Evolutionary conservation across 495 filamentous ascomycete genomes (phyloP), one percentile per base, ranked within the genome.

Genomic region (Tuber calosporum): DNA sequence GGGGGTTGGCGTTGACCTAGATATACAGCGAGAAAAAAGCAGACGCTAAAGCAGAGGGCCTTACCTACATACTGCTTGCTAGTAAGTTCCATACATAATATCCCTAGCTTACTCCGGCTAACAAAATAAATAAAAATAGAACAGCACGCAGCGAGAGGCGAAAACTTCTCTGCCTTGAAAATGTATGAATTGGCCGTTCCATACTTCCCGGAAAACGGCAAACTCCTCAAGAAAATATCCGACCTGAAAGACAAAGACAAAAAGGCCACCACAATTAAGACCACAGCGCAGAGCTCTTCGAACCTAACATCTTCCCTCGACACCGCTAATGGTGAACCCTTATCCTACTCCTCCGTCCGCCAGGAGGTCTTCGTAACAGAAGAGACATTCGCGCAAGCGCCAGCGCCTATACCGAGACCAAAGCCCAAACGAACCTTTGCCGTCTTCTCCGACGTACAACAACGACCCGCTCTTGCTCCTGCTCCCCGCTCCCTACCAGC

Each of bases 171-270:
- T 37, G 93, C 94, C 0, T 82, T 99, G 77, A 90, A 86, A 78
- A 93, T 96, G 89, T 97, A 96, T 75, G 89, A 93, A 80, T 84
- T 92, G 45, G 95, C 95, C 2, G 83, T 92, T 41, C 89, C 91
- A 0, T 93, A 89, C 81, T 99, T 99, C 79, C 95, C 94, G 0
- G 88, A 90, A 2, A 95, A 97, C 79, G 85, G 88, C 67, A 97
- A 95, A 81, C 86, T 99, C 20, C 82, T 86, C 34, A 82, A 83
- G 66, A 97, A 95, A 85, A 97, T 99, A 76, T 84, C 88, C 36
- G 86, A 83, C 71, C 79, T 97, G 70, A 86, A 89, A 77, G 85
- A 88, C 11, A 89, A 88, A 84, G 84, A 79, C 82, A 82, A 71
- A 82, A 83, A 34, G 78, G 20, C 6, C 66, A 75, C n/a, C 72